Evolutionary conservation across 2,329 filamentous ascomycete genomes (phyloP).

Genomic region (Trichoderma semiorbis): DNA sequence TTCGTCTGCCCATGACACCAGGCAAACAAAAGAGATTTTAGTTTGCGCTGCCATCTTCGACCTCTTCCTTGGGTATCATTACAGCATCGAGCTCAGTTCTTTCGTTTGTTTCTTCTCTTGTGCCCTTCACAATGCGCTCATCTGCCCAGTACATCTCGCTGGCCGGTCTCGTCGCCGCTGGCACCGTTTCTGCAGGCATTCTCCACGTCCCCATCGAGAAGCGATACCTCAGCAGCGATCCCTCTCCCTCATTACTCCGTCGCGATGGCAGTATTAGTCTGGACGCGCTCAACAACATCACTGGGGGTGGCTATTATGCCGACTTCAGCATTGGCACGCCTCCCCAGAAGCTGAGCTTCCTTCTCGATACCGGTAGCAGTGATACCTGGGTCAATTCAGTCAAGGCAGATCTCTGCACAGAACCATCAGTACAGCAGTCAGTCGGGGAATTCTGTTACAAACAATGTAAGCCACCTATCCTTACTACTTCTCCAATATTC

Average conservation of each 20-base stretch:
- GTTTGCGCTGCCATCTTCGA: background rate
- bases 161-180: conserved; percentile 17
- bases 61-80: background rate
- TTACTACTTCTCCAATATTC: background rate
- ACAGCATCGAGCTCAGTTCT: background rate
- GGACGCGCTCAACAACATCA: conserved; percentile 49
- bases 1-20: background rate
- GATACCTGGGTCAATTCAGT: conserved; percentile 61
- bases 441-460: conserved; percentile 35
- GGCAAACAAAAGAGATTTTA: background rate
- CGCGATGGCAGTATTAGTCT: conserved; percentile 33
- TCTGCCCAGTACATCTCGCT: conserved; percentile 1
- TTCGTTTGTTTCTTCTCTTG: background rate
- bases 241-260: conserved; percentile 23
- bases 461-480: conserved; percentile 7
- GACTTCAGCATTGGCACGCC: conserved; percentile 59
- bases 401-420: conserved; percentile 57
- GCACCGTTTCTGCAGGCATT: conserved; percentile 23
- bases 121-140: conserved; percentile 4
- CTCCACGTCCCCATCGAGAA: conserved; percentile 23
- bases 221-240: background rate
- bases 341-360: conserved; percentile 49
- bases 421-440: conserved; percentile 30
- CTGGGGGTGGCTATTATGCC: conserved; percentile 54
- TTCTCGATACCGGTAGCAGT: conserved; percentile 61